Percentiles rank a stretch among this genome's conserved stretches.
Evolutionary conservation across 1,139 yeast genomes (phyloP).

Genomic region (Pneumocystis carinii): DNA sequence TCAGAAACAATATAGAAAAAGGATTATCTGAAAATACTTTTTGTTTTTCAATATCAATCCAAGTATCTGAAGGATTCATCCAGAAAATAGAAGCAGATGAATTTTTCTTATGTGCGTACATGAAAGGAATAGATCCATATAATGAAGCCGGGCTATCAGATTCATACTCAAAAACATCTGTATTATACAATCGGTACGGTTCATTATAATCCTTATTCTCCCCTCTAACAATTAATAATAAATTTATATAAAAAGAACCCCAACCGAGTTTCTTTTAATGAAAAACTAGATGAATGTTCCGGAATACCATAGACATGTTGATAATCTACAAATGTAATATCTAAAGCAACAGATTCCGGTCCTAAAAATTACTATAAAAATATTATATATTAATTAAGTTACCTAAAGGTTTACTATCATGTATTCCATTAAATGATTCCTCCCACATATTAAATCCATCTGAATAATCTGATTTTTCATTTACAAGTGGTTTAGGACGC

Average conservation of each 20-base stretch:
- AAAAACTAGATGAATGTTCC: slow-evolving; percentile 76
- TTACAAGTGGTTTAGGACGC: slow-evolving; percentile 27
- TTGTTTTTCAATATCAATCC: slow-evolving; percentile 49
- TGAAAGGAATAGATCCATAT: slow-evolving; percentile 88
- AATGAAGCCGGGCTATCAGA: slow-evolving; percentile 67
- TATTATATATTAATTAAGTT: slow-evolving; percentile 17
- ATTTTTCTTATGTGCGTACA: slow-evolving; percentile 51
- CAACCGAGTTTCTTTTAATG: slow-evolving; percentile 48
- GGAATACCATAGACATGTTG: slow-evolving; percentile 77
- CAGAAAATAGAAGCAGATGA: slow-evolving; percentile 69
- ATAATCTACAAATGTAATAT: slow-evolving; percentile 48
- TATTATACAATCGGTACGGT: slow-evolving; percentile 80
- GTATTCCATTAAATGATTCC: slow-evolving; percentile 1
- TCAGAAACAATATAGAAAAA: background rate
- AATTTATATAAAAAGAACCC: background rate
- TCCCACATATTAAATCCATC: slow-evolving; percentile 23
- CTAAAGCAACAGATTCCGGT: slow-evolving; percentile 79
- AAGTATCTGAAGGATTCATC: slow-evolving; percentile 89
- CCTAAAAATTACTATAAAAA: slow-evolving; percentile 59
- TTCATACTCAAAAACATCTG: slow-evolving; percentile 88
- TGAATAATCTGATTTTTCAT: background rate
- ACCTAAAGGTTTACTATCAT: background rate
- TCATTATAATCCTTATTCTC: slow-evolving; percentile 30
- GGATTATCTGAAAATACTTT: slow-evolving; percentile 1
- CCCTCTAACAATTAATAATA: slow-evolving; percentile 7